Evolutionary conservation across 139 green algal genomes (phyloP).

Genomic region (Tetratostichococcus sp.): DNA sequence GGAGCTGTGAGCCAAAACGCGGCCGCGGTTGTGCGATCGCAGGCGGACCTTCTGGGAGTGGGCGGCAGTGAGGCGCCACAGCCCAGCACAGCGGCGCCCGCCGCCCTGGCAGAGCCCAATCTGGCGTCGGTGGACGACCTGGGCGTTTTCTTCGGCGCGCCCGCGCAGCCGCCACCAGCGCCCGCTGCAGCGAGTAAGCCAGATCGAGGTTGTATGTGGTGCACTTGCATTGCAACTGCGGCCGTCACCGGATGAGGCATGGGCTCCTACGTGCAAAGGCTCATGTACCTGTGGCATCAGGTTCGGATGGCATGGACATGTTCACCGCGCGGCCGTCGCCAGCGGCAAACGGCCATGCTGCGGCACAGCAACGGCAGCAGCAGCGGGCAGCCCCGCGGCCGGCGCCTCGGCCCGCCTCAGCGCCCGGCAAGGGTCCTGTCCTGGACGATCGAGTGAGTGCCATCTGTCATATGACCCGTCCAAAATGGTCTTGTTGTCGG

Average conservation of each 20-base stretch:
- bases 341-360: background rate
- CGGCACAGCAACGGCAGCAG: background rate
- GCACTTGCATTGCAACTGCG: too few relatives aligned
- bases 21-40: too few relatives aligned
- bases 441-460: background rate
- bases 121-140: background rate
- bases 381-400: background rate
- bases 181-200: background rate
- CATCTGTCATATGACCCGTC: too few relatives aligned
- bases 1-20: too few relatives aligned
- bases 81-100: background rate
- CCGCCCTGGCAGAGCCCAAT: background rate
- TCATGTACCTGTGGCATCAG: too few relatives aligned
- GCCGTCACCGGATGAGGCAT: too few relatives aligned
- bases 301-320: slow-evolving; percentile 7
- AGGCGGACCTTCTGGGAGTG: background rate
- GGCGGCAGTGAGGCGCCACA: background rate
- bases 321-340: slow-evolving; percentile 2
- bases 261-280: too few relatives aligned
- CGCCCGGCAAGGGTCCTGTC: background rate
- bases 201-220: too few relatives aligned
- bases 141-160: background rate
- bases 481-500: background rate
- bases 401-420: background rate
- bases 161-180: background rate